Percentiles rank a stretch among this genome's conserved stretches.
Evolutionary conservation across 139 green algal species (phyloP).

Genomic region (Tetradesmus lagerheimii): DNA sequence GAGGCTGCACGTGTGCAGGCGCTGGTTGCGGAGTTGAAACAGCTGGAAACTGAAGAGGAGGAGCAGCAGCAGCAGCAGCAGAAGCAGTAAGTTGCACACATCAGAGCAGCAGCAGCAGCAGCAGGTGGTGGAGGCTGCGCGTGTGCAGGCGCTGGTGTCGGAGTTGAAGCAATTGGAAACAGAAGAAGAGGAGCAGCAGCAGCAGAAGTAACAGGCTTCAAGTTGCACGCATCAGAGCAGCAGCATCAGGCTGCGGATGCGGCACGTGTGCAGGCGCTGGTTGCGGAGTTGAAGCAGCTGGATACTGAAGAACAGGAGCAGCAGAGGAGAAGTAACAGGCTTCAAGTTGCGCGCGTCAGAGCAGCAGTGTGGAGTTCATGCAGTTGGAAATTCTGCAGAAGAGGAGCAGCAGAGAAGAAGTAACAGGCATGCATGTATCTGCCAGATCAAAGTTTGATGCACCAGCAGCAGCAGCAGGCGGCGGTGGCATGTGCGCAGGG

Average conservation of each 20-base stretch:
- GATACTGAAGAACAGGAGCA: not conserved
- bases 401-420: too few relatives aligned
- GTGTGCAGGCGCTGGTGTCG: not conserved
- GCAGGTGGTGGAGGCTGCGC: not conserved
- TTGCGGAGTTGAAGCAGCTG: not conserved
- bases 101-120: not conserved
- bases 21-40: constrained; percentile 13
- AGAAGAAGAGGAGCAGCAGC: not conserved
- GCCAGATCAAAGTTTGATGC: too few relatives aligned
- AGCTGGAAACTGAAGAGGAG: constrained; percentile 15
- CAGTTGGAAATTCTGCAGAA: too few relatives aligned
- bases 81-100: too few relatives aligned
- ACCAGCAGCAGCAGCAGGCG: too few relatives aligned
- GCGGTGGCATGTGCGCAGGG: too few relatives aligned
- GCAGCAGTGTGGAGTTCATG: too few relatives aligned
- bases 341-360: too few relatives aligned
- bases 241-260: constrained; percentile 7
- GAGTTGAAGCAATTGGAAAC: constrained; percentile 8
- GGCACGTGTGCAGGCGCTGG: not conserved
- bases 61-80: not conserved
- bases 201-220: not conserved
- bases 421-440: too few relatives aligned
- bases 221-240: not conserved
- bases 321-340: constrained; percentile 9
- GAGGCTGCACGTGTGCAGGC: not conserved